A percentile compares a stretch with the other conserved stretches of the same genome.
Conservation (phyloP, 176 grass and related monocot species). For the Carex myosuroides region DNA sequence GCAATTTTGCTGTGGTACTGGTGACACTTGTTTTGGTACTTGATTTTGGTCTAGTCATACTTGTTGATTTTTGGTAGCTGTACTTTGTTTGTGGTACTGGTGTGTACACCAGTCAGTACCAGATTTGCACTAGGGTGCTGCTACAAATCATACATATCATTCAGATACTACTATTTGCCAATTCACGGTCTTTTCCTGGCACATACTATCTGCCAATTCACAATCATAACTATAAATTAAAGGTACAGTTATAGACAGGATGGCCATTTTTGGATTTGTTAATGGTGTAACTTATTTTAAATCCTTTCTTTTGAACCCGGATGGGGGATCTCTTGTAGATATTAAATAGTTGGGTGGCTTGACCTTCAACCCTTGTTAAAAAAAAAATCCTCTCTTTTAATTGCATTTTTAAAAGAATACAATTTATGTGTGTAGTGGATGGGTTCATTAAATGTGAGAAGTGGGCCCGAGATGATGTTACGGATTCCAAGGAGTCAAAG, state of each 20-base stretch:
- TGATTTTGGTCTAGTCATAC: constrained; percentile 2
- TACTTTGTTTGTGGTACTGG: neutral
- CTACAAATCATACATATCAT: neutral
- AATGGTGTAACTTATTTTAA: constrained; percentile 25
- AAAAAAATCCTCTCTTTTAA: constrained; percentile 34
- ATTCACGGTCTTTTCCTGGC: neutral
- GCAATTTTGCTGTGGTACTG: neutral
- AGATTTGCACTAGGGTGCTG: neutral
- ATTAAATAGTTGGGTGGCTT: too few relatives aligned
- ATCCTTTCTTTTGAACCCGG: constrained; percentile 14
- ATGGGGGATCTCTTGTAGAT: too few relatives aligned
- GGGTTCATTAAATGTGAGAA: constrained; percentile 99
- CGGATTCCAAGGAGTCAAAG: constrained; percentile 83
- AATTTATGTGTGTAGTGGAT: constrained; percentile 62
- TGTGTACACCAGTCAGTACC: neutral
- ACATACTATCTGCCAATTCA: neutral
- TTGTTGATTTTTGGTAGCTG: neutral
- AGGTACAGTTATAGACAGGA: neutral
- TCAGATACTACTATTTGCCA: neutral
- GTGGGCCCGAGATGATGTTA: constrained; percentile 69
- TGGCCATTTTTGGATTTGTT: constrained; percentile 9
- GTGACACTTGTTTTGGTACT: neutral
- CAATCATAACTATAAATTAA: neutral
- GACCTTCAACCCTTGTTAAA: too few relatives aligned
- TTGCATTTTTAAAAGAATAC: constrained; percentile 26